phyloP scores from a whole-genome alignment of 768 basidiomycete genomes.

The Sarcodon aspratus region DNA sequence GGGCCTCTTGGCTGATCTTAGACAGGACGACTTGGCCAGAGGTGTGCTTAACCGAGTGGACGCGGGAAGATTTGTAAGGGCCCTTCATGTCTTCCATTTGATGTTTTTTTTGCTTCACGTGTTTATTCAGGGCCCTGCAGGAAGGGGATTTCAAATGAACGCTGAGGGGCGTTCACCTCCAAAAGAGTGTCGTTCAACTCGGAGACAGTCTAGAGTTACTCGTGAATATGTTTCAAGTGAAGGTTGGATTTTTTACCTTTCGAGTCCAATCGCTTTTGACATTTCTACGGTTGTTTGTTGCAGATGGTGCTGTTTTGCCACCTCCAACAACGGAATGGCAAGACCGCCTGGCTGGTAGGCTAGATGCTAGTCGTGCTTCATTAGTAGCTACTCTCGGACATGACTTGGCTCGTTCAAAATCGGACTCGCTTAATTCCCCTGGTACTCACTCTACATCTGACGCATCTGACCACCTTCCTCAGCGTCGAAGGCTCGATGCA shows the following conservation, averaged over 20 bases:
- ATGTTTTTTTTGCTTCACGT: conserved; percentile 3
- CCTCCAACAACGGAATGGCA: conserved; percentile 69
- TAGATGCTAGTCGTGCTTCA: conserved; percentile 15
- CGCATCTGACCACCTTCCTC: conserved; percentile 13
- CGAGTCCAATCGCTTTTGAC: neutral
- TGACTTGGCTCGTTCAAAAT: neutral
- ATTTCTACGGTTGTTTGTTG: neutral
- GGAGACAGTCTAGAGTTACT: conserved; percentile 66
- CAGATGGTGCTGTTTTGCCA: conserved; percentile 11
- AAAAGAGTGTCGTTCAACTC: conserved; percentile 18
- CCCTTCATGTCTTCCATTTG: neutral
- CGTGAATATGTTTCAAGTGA: conserved; percentile 63
- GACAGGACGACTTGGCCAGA: conserved; percentile 62
- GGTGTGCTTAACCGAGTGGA: conserved; percentile 73
- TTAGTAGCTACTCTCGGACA: neutral
- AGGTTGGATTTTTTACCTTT: conserved; percentile 16
- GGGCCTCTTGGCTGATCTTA: conserved; percentile 47
- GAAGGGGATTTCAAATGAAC: conserved; percentile 23
- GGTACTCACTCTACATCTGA: neutral
- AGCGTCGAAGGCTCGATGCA: conserved; percentile 36
- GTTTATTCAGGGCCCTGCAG: conserved; percentile 47
- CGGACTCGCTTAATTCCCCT: neutral
- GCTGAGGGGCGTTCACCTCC: neutral
- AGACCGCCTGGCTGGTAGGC: conserved; percentile 49
- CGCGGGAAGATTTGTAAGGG: conserved; percentile 64